These are phyloP conservation scores for Cotoneaster glaucophyllus DNA, from an alignment of 306 rosid species.

Conservation along the genomic window DNA sequence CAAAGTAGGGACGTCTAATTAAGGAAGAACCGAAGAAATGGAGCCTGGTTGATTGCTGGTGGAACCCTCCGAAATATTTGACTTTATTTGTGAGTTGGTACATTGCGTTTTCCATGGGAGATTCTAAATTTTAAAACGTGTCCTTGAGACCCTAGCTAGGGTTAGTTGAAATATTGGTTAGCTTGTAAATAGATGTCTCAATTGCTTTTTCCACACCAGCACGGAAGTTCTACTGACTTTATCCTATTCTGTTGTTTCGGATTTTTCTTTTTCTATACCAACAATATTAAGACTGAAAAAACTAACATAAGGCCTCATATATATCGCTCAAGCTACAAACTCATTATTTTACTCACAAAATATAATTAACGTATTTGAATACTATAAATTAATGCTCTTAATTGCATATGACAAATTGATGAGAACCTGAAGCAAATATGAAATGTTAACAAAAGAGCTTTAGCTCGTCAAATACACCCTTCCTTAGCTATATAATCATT, in stretches of 20 bases:
- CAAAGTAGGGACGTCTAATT: background rate
- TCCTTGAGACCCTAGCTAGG: background rate
- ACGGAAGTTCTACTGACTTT: background rate
- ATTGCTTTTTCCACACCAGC: background rate
- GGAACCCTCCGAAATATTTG: conserved; percentile 1
- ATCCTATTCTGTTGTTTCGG: background rate
- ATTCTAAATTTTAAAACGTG: background rate
- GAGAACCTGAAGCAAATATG: background rate
- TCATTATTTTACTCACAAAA: background rate
- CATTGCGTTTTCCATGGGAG: conserved; percentile 11
- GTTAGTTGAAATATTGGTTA: background rate
- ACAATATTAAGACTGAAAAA: background rate
- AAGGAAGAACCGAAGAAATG: background rate
- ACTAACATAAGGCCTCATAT: too few species aligned
- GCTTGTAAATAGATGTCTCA: background rate
- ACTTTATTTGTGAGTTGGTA: background rate
- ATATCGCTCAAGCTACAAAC: background rate
- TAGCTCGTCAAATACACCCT: background rate
- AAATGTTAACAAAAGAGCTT: background rate
- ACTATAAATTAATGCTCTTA: background rate
- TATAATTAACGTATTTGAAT: too few species aligned
- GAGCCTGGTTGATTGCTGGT: background rate
- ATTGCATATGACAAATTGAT: background rate
- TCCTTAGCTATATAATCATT: background rate
- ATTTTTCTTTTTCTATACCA: background rate